phyloP scores from a whole-genome alignment of 1,139 yeast genomes.

The Debaryomyces psychrophilus region DNA sequence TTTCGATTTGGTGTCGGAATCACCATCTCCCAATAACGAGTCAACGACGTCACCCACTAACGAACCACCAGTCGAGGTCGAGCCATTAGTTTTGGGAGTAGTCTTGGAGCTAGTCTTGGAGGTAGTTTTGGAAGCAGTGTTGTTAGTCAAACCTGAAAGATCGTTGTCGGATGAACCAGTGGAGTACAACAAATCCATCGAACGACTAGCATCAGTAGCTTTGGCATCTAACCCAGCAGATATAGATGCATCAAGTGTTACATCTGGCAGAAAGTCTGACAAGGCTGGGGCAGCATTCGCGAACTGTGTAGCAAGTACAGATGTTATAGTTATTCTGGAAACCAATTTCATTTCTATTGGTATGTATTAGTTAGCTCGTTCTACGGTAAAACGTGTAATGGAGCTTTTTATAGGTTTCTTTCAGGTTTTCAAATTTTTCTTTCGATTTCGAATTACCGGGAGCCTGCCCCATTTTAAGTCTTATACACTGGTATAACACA shows the following conservation, averaged over 20 bases:
- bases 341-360: constrained; percentile 11
- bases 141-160: too few species aligned
- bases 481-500: background rate
- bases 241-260: constrained; percentile 23
- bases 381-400: background rate
- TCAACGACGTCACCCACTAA: background rate
- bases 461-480: background rate
- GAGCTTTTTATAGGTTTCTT: background rate
- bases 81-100: background rate
- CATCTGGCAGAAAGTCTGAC: constrained; percentile 27
- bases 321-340: constrained; percentile 8
- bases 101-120: background rate
- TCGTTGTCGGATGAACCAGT: too few species aligned
- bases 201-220: constrained; percentile 11
- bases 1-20: background rate
- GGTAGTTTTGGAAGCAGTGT: background rate
- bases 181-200: constrained; percentile 2
- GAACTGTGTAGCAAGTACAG: constrained; percentile 8
- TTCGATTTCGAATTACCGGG: background rate
- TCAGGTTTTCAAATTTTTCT: background rate
- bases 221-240: constrained; percentile 11
- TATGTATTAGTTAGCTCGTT: background rate
- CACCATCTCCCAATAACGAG: background rate
- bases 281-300: constrained; percentile 9
- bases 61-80: background rate